Conservation (phyloP, 129 eudicot genomes). For the Centaurea solstitialis region DNA sequence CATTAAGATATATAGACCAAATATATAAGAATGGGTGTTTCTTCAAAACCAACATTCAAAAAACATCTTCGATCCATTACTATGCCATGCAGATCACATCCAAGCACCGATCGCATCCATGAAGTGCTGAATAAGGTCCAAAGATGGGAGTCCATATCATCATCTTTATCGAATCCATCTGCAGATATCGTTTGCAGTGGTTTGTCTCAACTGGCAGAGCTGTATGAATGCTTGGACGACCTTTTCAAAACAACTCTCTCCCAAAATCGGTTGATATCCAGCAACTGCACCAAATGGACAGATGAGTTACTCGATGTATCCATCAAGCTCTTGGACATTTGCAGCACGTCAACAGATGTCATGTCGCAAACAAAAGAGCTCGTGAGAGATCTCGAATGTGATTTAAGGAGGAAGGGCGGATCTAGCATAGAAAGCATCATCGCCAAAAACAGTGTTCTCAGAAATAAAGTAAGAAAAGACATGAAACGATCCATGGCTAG, state of each 20-base stretch:
- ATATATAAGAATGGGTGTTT: conserved; percentile 23
- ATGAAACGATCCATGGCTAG: conserved; percentile 4
- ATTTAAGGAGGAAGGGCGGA: conserved; percentile 29
- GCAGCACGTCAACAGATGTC: conserved; percentile 25
- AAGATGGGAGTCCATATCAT: conserved; percentile 20
- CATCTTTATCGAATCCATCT: conserved; percentile 9
- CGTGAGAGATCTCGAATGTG: conserved; percentile 22
- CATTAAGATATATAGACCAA: too few relatives aligned
- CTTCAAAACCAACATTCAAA: conserved; percentile 16
- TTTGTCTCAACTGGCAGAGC: conserved; percentile 18
- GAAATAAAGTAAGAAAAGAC: conserved; percentile 32
- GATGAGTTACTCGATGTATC: conserved; percentile 36
- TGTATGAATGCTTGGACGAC: conserved; percentile 39
- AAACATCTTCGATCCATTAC: conserved; percentile 26
- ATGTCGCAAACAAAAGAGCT: conserved; percentile 20
- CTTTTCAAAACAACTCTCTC: conserved; percentile 23
- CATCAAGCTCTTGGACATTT: conserved; percentile 30
- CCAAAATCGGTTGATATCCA: conserved; percentile 16
- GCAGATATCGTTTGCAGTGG: conserved; percentile 31
- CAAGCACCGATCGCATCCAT: conserved; percentile 23
- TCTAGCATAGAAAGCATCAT: conserved; percentile 11
- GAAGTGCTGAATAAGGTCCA: conserved; percentile 28
- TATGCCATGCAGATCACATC: conserved; percentile 43
- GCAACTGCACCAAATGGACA: conserved; percentile 21
- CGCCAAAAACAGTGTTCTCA: conserved; percentile 17